phyloP scores from a whole-genome alignment of 148 eudicot species.

The Persicaria tinctoria region DNA sequence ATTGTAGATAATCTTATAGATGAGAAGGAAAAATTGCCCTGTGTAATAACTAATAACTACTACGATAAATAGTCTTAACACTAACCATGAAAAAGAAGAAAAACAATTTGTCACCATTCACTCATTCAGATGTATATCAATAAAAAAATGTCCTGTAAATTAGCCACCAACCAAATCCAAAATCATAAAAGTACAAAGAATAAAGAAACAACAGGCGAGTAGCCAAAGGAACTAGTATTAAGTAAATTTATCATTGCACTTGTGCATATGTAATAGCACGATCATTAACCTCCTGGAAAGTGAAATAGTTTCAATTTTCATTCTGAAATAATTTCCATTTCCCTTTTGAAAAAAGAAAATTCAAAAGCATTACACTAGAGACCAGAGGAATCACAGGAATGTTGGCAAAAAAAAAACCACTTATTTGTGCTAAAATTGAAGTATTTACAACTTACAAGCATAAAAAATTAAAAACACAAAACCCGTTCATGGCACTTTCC shows the following conservation, averaged over 20 bases:
- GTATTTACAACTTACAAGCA: too few species aligned
- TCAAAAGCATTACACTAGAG: background rate
- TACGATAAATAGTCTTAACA: background rate
- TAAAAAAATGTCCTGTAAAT: background rate
- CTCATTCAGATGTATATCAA: background rate
- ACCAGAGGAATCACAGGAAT: background rate
- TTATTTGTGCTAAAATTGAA: too few species aligned
- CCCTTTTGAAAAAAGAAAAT: background rate
- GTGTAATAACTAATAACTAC: too few species aligned
- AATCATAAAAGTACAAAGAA: background rate
- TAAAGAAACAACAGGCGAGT: background rate
- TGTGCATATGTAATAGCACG: background rate
- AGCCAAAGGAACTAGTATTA: background rate
- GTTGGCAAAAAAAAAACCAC: too few species aligned
- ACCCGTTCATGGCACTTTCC: too few species aligned
- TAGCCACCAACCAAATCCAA: background rate
- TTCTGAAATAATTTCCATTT: background rate
- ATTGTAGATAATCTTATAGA: background rate
- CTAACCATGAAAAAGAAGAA: background rate
- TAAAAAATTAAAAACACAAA: too few species aligned
- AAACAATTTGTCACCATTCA: background rate
- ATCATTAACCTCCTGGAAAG: too few species aligned
- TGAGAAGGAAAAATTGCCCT: background rate
- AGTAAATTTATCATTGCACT: background rate
- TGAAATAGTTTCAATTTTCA: too few species aligned